phyloP scores from a whole-genome alignment of 2,329 filamentous ascomycete species.

The Ophiostoma quercus region DNA sequence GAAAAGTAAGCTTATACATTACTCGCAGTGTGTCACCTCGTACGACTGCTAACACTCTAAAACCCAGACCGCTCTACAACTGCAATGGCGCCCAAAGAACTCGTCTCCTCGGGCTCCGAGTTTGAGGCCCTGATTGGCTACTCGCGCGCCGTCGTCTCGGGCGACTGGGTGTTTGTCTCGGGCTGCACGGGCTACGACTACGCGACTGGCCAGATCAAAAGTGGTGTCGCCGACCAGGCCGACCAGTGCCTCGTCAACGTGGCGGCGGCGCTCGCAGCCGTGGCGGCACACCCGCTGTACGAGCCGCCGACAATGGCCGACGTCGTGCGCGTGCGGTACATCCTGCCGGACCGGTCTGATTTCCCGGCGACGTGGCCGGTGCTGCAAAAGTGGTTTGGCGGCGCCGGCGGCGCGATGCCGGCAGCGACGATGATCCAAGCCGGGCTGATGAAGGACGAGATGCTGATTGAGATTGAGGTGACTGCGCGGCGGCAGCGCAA shows the following conservation, averaged over 20 bases:
- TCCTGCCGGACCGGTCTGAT: constrained; percentile 44
- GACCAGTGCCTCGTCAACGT: constrained; percentile 49
- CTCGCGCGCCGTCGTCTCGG: constrained; percentile 48
- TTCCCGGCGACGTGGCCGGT: constrained; percentile 48
- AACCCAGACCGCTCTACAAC: too few species aligned
- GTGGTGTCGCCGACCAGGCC: constrained; percentile 43
- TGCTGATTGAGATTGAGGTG: constrained; percentile 40
- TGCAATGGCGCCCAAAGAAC: background rate
- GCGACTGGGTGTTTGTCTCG: constrained; percentile 50
- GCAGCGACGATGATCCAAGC: constrained; percentile 52
- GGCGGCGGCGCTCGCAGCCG: constrained; percentile 41
- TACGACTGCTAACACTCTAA: too few species aligned
- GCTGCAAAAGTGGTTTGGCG: constrained; percentile 45
- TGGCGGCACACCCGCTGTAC: constrained; percentile 31
- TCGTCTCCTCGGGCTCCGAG: constrained; percentile 46
- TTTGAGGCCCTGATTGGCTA: constrained; percentile 52
- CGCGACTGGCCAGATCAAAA: constrained; percentile 39
- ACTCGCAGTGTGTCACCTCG: too few species aligned
- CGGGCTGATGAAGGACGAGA: constrained; percentile 46
- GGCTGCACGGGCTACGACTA: constrained; percentile 53
- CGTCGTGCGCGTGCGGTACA: constrained; percentile 49
- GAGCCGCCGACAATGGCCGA: constrained; percentile 36
- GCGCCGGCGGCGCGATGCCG: constrained; percentile 43
- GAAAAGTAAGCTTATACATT: background rate
- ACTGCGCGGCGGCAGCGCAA: constrained; percentile 30